Evolutionary conservation across 805 yeast species (phyloP).

Genomic region (Candida sphagnicola): DNA sequence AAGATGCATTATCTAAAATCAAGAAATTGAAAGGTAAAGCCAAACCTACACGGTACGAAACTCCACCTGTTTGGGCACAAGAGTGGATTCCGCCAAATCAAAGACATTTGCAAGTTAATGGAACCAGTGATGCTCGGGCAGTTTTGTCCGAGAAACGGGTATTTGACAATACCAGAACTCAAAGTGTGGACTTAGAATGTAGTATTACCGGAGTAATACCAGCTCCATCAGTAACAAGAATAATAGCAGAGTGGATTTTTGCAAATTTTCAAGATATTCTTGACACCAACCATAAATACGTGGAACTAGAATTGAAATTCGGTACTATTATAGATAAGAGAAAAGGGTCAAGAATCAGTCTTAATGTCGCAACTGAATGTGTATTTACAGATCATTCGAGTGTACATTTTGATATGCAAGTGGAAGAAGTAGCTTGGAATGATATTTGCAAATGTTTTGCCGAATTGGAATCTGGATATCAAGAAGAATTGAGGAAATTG

Average conservation of each 20-base stretch:
- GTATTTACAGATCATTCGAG: slow-evolving; percentile 53
- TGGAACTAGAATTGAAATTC: slow-evolving; percentile 73
- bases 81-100: slow-evolving; percentile 52
- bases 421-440: slow-evolving; percentile 58
- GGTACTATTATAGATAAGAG: slow-evolving; percentile 67
- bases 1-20: slow-evolving; percentile 23
- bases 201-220: slow-evolving; percentile 75
- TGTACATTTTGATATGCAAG: slow-evolving; percentile 60
- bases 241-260: slow-evolving; percentile 86
- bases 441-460: slow-evolving; percentile 53
- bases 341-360: slow-evolving; percentile 55
- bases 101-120: slow-evolving; percentile 7
- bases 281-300: slow-evolving; percentile 45
- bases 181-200: slow-evolving; percentile 37
- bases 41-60: slow-evolving; percentile 60
- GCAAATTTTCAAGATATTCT: slow-evolving; percentile 70
- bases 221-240: slow-evolving; percentile 73
- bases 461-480: slow-evolving; percentile 49
- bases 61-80: slow-evolving; percentile 82
- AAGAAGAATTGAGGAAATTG: slow-evolving; percentile 31
- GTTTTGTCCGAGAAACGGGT: slow-evolving; percentile 22
- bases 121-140: slow-evolving; percentile 7
- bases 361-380: slow-evolving; percentile 69
- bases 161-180: slow-evolving; percentile 26
- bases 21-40: slow-evolving; percentile 16